Conservation (phyloP, 2,329 filamentous ascomycete genomes). For the Trichoderma koningiopsis region DNA sequence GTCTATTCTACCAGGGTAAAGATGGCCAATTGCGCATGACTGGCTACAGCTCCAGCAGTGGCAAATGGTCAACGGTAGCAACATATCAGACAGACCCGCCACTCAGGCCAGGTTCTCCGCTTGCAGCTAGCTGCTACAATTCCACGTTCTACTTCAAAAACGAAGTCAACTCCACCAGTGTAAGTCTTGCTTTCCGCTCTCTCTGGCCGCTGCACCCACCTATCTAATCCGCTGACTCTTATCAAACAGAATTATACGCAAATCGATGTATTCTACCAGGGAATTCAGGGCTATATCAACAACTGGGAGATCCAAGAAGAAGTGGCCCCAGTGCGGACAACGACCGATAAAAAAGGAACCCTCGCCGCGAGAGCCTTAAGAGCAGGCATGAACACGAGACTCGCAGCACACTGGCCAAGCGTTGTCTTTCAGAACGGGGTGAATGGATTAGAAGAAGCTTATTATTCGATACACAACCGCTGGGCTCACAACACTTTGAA, state of each 20-base stretch:
- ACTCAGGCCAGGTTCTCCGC: background rate
- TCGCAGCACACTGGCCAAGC: background rate
- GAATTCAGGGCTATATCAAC: background rate
- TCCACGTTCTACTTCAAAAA: background rate
- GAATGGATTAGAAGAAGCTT: background rate
- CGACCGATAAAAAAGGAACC: background rate
- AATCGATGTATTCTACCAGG: background rate
- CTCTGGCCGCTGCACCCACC: background rate
- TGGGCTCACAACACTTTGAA: background rate
- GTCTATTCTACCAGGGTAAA: background rate
- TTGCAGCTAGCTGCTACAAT: background rate
- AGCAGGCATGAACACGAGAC: background rate
- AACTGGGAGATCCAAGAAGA: background rate
- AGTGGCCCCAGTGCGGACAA: background rate
- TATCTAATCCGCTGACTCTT: background rate
- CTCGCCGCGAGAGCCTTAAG: background rate
- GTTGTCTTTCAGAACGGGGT: background rate
- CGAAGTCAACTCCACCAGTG: background rate
- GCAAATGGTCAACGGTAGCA: background rate
- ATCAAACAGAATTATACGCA: background rate
- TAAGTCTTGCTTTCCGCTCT: background rate
- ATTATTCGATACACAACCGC: background rate
- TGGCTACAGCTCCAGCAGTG: background rate
- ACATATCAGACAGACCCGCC: background rate
- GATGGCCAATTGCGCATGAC: background rate